phyloP scores from a whole-genome alignment of 2,329 filamentous ascomycete genomes.

The Graphium sp. region DNA sequence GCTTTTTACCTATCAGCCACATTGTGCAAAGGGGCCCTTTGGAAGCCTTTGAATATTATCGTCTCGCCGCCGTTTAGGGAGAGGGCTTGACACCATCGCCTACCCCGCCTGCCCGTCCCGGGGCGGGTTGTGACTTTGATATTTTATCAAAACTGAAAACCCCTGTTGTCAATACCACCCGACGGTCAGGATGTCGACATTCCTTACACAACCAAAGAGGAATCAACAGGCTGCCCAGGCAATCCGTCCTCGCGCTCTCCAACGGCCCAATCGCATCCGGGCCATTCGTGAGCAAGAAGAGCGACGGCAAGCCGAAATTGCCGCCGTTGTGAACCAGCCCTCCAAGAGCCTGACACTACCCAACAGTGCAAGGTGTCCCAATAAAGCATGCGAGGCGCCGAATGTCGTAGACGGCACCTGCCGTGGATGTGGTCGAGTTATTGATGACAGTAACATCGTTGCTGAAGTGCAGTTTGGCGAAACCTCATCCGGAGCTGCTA shows the following conservation, averaged over 20 bases:
- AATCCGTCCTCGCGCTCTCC: conserved; percentile 18
- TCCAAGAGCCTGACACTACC: conserved; percentile 19
- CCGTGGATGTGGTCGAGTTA: conserved; percentile 67
- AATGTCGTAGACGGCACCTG: conserved; percentile 55
- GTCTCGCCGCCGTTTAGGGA: too few relatives aligned
- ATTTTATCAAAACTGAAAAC: too few relatives aligned
- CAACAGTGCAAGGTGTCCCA: too few relatives aligned
- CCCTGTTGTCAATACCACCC: too few relatives aligned
- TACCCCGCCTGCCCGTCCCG: too few relatives aligned
- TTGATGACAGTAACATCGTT: conserved; percentile 78
- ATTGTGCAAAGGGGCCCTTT: too few relatives aligned
- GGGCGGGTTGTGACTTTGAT: too few relatives aligned
- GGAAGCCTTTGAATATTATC: too few relatives aligned
- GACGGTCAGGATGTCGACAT: conserved; percentile 29
- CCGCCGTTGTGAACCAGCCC: conserved; percentile 13
- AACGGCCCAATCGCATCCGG: conserved; percentile 27
- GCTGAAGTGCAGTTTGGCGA: conserved; percentile 87
- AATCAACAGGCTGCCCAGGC: conserved; percentile 11
- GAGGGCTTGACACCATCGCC: too few relatives aligned
- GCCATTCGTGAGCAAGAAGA: conserved; percentile 34
- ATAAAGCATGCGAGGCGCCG: conserved; percentile 41
- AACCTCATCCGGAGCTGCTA: conserved; percentile 65
- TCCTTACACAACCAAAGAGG: conserved; percentile 23
- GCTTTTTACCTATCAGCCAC: too few relatives aligned
- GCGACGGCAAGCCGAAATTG: conserved; percentile 19